Conservation (phyloP, 2,329 filamentous ascomycete genomes). For the Macrophomina phaseolina region DNA sequence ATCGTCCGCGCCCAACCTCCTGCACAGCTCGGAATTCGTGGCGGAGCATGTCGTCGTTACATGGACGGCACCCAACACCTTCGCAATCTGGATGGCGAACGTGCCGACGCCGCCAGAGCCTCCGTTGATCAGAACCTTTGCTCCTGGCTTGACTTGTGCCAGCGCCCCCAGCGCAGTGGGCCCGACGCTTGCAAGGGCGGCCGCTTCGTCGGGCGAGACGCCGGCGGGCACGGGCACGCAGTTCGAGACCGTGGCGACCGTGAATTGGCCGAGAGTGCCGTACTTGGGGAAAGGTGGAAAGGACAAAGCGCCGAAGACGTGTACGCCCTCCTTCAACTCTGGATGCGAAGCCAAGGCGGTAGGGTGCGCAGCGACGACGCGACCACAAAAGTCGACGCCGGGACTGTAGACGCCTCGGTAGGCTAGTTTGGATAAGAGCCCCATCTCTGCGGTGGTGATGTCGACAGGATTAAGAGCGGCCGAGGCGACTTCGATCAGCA, state of each 20-base stretch:
- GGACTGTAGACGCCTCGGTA: constrained; percentile 51
- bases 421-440: constrained; percentile 47
- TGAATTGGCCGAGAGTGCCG: background rate
- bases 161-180: constrained; percentile 49
- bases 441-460: constrained; percentile 65
- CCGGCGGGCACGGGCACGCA: background rate
- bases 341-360: constrained; percentile 30
- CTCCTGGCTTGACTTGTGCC: background rate
- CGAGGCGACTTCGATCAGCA: constrained; percentile 62
- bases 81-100: constrained; percentile 60
- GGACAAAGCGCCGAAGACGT: constrained; percentile 46
- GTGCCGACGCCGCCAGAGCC: background rate
- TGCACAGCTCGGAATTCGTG: constrained; percentile 62
- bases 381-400: constrained; percentile 60
- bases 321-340: constrained; percentile 38
- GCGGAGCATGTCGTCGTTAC: constrained; percentile 66
- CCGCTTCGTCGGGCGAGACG: constrained; percentile 33
- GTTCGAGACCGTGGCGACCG: background rate
- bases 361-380: constrained; percentile 46
- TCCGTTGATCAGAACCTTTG: background rate
- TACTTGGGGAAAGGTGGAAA: background rate
- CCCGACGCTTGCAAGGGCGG: constrained; percentile 46
- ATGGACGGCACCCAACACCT: constrained; percentile 59
- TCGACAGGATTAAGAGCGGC: constrained; percentile 67
- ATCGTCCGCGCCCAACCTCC: constrained; percentile 66